Conservation (phyloP, 768 basidiomycete species). For the Tricholoma terreum region DNA sequence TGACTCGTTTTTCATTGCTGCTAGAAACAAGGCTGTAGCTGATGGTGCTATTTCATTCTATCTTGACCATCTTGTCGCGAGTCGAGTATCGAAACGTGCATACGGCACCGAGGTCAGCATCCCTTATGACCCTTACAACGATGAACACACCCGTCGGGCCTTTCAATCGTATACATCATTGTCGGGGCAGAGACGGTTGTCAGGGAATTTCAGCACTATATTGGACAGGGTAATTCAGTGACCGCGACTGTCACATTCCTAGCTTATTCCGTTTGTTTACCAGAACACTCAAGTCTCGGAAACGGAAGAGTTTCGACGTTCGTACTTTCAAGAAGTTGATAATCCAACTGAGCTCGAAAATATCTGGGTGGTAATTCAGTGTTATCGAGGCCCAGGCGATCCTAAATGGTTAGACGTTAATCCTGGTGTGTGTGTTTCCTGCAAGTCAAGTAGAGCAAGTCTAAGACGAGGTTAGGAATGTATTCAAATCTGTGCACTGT, state of each 20-base stretch:
- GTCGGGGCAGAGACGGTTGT: not conserved
- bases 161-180: not conserved
- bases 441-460: not conserved
- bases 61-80: conserved; percentile 39
- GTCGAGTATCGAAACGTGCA: conserved; percentile 35
- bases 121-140: conserved; percentile 9
- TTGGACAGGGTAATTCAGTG: conserved; percentile 1
- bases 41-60: conserved; percentile 44
- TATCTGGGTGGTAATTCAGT: not conserved
- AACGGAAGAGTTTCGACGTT: conserved; percentile 9
- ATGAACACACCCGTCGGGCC: conserved; percentile 12
- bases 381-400: not conserved
- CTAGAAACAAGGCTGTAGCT: conserved; percentile 45
- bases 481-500: not conserved
- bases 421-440: not conserved
- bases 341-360: not conserved
- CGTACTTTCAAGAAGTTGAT: conserved; percentile 2
- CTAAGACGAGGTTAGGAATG: not conserved
- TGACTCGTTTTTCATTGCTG: not conserved
- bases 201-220: not conserved
- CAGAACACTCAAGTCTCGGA: conserved; percentile 12
- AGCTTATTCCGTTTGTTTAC: not conserved
- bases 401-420: not conserved
- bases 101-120: conserved; percentile 29
- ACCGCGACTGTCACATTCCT: not conserved